Percentiles rank a stretch among this genome's conserved stretches.
These are phyloP conservation scores for Lentinula sp. DNA, from an alignment of 768 basidiomycete genomes.

Conservation along the genomic window DNA sequence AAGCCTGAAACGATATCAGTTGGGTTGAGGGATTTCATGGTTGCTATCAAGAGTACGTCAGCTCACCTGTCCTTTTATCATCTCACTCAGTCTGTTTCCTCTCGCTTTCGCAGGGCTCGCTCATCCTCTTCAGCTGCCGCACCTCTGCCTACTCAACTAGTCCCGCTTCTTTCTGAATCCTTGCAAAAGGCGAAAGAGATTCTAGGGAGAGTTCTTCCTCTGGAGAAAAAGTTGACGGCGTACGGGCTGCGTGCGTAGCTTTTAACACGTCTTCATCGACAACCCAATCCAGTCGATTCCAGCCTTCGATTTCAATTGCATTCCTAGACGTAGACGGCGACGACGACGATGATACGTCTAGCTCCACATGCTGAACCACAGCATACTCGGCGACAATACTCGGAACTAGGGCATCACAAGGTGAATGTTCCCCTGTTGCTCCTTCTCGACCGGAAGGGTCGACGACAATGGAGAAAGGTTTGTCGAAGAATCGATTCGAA, in stretches of 20 bases:
- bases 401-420: constrained; percentile 85
- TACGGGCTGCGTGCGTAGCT: constrained; percentile 55
- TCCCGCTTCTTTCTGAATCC: constrained; percentile 63
- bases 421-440: constrained; percentile 86
- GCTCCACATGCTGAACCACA: constrained; percentile 61
- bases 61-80: constrained; percentile 5
- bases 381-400: constrained; percentile 83
- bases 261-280: constrained; percentile 50
- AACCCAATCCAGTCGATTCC: constrained; percentile 71
- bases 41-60: constrained; percentile 85
- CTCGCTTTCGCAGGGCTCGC: constrained; percentile 61
- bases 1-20: constrained; percentile 83
- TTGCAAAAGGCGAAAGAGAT: constrained; percentile 68
- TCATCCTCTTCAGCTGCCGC: constrained; percentile 83
- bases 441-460: constrained; percentile 84
- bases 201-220: constrained; percentile 70
- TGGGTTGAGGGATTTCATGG: constrained; percentile 91
- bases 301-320: constrained; percentile 20
- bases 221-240: constrained; percentile 76
- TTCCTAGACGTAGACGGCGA: too few relatives aligned
- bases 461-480: constrained; percentile 74
- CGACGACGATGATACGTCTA: constrained; percentile 12
- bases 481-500: constrained; percentile 88
- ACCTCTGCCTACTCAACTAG: constrained; percentile 80
- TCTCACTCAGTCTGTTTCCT: background rate